A percentile compares a stretch with the other conserved stretches of the same genome.
Conservation (phyloP, 2,329 filamentous ascomycete species). For the Metarhizium robertsii region DNA sequence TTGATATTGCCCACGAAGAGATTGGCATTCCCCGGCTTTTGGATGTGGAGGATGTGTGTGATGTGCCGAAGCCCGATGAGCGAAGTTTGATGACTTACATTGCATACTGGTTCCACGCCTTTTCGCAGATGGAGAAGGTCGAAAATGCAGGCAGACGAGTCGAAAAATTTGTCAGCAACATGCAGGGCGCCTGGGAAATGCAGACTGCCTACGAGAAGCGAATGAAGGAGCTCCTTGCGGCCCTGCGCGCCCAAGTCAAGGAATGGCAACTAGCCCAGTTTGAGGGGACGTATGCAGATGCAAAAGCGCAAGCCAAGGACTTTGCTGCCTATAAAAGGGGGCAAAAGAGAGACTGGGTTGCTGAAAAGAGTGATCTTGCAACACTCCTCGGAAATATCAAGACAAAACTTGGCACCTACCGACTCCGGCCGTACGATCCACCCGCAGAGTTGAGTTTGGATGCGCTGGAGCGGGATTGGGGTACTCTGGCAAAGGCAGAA, state of each 20-base stretch:
- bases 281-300: slow-evolving; percentile 85
- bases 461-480: slow-evolving; percentile 76
- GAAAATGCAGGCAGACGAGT: slow-evolving; percentile 94
- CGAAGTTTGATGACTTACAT: slow-evolving; percentile 98
- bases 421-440: slow-evolving; percentile 82
- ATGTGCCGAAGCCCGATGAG: slow-evolving; percentile 92
- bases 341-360: slow-evolving; percentile 90
- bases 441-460: slow-evolving; percentile 76
- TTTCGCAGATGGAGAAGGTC: slow-evolving; percentile 97
- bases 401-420: slow-evolving; percentile 93
- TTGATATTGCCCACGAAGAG: slow-evolving; percentile 91
- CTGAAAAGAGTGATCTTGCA: slow-evolving; percentile 91
- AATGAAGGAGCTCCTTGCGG: slow-evolving; percentile 71
- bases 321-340: slow-evolving; percentile 88
- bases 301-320: slow-evolving; percentile 72
- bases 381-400: slow-evolving; percentile 96
- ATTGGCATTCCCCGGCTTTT: slow-evolving; percentile 94
- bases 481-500: slow-evolving; percentile 68
- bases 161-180: slow-evolving; percentile 97
- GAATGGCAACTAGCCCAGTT: slow-evolving; percentile 75
- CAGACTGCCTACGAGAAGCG: slow-evolving; percentile 90
- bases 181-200: slow-evolving; percentile 99
- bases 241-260: slow-evolving; percentile 64
- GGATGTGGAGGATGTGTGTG: slow-evolving; percentile 96
- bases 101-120: slow-evolving; percentile 99